Evolutionary conservation across 805 yeast genomes (phyloP).

Genomic region (Scheffersomyces stipitis): DNA sequence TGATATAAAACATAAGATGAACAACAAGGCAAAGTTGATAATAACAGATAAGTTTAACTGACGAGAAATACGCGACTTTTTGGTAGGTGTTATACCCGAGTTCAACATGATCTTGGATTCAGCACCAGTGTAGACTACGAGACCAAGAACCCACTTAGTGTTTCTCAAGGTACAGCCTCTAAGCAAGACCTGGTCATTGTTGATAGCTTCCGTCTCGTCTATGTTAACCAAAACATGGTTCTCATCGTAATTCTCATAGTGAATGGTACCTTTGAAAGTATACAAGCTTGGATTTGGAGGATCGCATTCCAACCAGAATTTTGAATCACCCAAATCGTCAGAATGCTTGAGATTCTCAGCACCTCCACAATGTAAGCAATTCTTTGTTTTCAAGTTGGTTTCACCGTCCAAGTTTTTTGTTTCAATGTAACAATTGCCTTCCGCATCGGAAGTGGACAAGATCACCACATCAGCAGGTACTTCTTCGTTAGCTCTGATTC

Average conservation of each 20-base stretch:
- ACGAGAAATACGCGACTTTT: conserved; percentile 68
- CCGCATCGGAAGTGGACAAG: conserved; percentile 64
- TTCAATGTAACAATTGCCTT: conserved; percentile 72
- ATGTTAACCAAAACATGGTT: conserved; percentile 27
- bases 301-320: conserved; percentile 67
- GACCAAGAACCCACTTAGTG: conserved; percentile 80
- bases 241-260: conserved; percentile 45
- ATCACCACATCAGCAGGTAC: conserved; percentile 74
- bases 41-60: conserved; percentile 71
- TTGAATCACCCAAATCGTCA: conserved; percentile 55
- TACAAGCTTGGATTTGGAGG: conserved; percentile 68
- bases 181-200: conserved; percentile 64
- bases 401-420: conserved; percentile 79
- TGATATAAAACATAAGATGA: conserved; percentile 65
- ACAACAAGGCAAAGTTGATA: conserved; percentile 63
- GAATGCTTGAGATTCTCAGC: conserved; percentile 49
- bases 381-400: conserved; percentile 47
- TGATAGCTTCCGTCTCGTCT: conserved; percentile 60
- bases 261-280: conserved; percentile 64
- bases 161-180: conserved; percentile 80
- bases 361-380: conserved; percentile 53
- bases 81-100: conserved; percentile 77
- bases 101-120: conserved; percentile 82
- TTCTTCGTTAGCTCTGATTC: conserved; percentile 73
- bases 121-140: conserved; percentile 73